A percentile compares a stretch with the other conserved stretches of the same genome.
Evolutionary conservation across 1,284 basidiomycete species (phyloP).

Genomic region (Ganoderma sinense): DNA sequence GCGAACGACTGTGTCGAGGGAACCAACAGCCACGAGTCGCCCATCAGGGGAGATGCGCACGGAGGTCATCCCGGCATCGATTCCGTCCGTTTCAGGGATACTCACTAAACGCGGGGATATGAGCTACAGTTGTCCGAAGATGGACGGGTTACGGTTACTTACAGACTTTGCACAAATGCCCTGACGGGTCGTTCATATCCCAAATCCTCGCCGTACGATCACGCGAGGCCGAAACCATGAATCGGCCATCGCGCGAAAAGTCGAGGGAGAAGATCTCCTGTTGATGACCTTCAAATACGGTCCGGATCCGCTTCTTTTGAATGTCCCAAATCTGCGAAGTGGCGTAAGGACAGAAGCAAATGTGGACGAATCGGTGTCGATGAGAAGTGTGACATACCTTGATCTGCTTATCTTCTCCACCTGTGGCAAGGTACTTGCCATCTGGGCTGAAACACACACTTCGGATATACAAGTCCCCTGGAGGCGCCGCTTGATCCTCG

Average conservation of each 20-base stretch:
- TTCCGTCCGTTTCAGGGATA: slow-evolving; percentile 48
- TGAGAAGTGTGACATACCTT: slow-evolving; percentile 48
- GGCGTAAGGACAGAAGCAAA: no score
- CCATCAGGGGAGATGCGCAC: slow-evolving; percentile 76
- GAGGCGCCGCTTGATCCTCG: slow-evolving; percentile 61
- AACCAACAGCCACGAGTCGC: slow-evolving; percentile 73
- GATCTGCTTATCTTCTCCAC: slow-evolving; percentile 75
- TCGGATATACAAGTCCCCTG: slow-evolving; percentile 73
- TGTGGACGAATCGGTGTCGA: neutral
- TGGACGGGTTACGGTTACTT: slow-evolving; percentile 18
- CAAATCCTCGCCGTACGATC: slow-evolving; percentile 87
- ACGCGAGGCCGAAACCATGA: slow-evolving; percentile 84
- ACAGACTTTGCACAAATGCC: slow-evolving; percentile 51
- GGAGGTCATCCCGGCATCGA: slow-evolving; percentile 73
- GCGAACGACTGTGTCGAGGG: slow-evolving; percentile 77
- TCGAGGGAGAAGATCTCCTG: slow-evolving; percentile 91
- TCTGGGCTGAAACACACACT: slow-evolving; percentile 76
- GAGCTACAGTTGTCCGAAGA: neutral
- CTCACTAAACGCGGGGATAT: slow-evolving; percentile 34
- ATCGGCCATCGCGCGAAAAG: slow-evolving; percentile 79
- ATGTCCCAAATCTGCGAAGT: slow-evolving; percentile 84
- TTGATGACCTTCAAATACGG: slow-evolving; percentile 82
- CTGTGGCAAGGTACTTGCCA: slow-evolving; percentile 72
- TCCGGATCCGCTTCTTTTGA: slow-evolving; percentile 69
- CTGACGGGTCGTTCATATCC: slow-evolving; percentile 69